phyloP scores from a whole-genome alignment of 495 filamentous ascomycete species.

The Aspergillus heteromorphus region DNA sequence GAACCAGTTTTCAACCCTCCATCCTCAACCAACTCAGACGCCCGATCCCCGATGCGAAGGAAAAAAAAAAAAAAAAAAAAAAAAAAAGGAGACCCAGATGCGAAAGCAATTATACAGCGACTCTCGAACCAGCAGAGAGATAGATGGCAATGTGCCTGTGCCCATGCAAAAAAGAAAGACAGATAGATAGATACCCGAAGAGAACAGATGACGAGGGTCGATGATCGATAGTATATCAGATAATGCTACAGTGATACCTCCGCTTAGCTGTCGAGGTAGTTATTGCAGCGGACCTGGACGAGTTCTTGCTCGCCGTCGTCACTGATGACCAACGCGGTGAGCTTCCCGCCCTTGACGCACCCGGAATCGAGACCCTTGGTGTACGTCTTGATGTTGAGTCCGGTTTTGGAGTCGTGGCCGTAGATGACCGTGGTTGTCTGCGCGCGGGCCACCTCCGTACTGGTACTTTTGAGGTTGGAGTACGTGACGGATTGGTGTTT shows the following conservation, averaged over 20 bases:
- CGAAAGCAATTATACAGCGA: too few relatives aligned
- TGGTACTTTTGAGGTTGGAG: slow-evolving; percentile 17
- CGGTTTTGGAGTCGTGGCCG: slow-evolving; percentile 75
- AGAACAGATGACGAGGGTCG: neutral
- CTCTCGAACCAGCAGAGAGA: slow-evolving; percentile 3
- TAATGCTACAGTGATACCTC: neutral
- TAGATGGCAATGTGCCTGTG: neutral
- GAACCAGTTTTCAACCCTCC: too few relatives aligned
- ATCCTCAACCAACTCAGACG: too few relatives aligned
- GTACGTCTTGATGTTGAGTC: slow-evolving; percentile 62
- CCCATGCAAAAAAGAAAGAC: neutral
- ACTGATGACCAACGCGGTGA: slow-evolving; percentile 75
- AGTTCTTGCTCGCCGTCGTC: slow-evolving; percentile 33
- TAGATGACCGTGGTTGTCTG: slow-evolving; percentile 62
- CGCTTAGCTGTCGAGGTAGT: slow-evolving; percentile 16
- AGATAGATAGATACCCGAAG: neutral
- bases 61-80: neutral
- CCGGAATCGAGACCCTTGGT: slow-evolving; percentile 81
- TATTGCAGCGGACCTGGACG: slow-evolving; percentile 32
- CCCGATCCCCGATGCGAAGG: neutral
- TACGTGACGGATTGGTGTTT: slow-evolving; percentile 43
- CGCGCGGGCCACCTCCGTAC: slow-evolving; percentile 14
- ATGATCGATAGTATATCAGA: neutral
- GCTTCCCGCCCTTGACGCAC: slow-evolving; percentile 65
- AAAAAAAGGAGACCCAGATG: neutral